Evolutionary conservation across 129 eudicot genomes (phyloP).

Genomic region (Sambucus nigra): DNA sequence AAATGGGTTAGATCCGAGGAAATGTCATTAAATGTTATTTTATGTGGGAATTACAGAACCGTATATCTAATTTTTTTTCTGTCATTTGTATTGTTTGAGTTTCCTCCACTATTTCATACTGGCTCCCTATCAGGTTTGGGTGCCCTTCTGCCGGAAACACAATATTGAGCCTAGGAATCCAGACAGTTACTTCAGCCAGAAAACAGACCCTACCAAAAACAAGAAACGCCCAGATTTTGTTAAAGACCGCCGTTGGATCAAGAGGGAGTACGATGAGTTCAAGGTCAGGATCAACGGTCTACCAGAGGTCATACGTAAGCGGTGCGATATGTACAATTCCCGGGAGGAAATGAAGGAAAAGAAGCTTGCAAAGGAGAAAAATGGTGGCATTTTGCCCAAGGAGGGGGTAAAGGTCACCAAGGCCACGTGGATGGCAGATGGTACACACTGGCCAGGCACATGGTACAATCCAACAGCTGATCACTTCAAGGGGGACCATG

Average conservation of each 20-base stretch:
- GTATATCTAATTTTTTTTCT: too few species aligned
- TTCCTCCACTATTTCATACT: too few species aligned
- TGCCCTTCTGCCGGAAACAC: constrained; percentile 92
- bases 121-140: constrained; percentile 52
- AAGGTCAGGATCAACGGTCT: constrained; percentile 91
- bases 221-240: constrained; percentile 73
- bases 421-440: constrained; percentile 99
- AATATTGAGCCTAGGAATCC: constrained; percentile 90
- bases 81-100: too few species aligned
- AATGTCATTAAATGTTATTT: background rate
- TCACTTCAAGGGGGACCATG: constrained; percentile 81
- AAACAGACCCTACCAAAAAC: constrained; percentile 74
- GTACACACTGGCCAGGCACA: constrained; percentile 96
- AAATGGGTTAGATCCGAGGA: background rate
- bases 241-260: constrained; percentile 90
- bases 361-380: constrained; percentile 26
- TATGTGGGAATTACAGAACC: background rate
- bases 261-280: constrained; percentile 92
- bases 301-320: constrained; percentile 66
- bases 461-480: constrained; percentile 57
- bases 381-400: constrained; percentile 17
- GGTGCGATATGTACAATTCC: constrained; percentile 62
- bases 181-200: constrained; percentile 70
- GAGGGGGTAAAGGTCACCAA: constrained; percentile 26
- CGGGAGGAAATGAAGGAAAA: constrained; percentile 47